Conservation (phyloP, 2,329 filamentous ascomycete genomes). For the Cladophialophora immunda region DNA sequence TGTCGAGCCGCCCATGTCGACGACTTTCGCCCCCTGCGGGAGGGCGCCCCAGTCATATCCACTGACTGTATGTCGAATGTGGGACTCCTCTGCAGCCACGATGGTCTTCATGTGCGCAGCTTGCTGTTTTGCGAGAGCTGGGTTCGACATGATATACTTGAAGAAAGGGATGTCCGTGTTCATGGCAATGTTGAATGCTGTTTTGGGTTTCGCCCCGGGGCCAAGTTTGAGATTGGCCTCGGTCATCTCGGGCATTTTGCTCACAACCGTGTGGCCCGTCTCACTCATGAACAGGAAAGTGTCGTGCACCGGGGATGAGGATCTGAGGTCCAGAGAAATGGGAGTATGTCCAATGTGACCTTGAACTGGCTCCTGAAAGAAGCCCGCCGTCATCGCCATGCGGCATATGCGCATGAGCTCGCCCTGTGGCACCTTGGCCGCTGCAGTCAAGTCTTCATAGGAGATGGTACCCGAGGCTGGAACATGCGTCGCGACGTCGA, state of each 20-base stretch:
- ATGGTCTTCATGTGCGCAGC: slow-evolving; percentile 19
- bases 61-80: slow-evolving; percentile 6
- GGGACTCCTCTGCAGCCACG: slow-evolving; percentile 11
- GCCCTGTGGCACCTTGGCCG: slow-evolving; percentile 4
- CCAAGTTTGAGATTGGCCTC: slow-evolving; percentile 4
- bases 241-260: slow-evolving; percentile 17
- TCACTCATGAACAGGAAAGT: slow-evolving; percentile 16
- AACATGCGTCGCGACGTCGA: slow-evolving; percentile 5
- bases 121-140: slow-evolving; percentile 11
- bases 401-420: slow-evolving; percentile 1
- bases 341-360: slow-evolving; percentile 4
- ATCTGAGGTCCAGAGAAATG: slow-evolving; percentile 3
- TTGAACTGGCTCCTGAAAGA: slow-evolving; percentile 5
- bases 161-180: slow-evolving; percentile 9
- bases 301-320: slow-evolving; percentile 10
- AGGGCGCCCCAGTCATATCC: slow-evolving; percentile 1
- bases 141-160: slow-evolving; percentile 21
- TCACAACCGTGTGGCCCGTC: slow-evolving; percentile 8
- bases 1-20: slow-evolving; percentile 16
- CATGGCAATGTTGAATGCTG: slow-evolving; percentile 14
- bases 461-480: not conserved
- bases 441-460: not conserved
- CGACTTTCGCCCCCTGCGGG: slow-evolving; percentile 6
- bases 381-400: slow-evolving; percentile 18
- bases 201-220: slow-evolving; percentile 1